phyloP scores from a whole-genome alignment of 164 flowering plant genomes.

The Dillenia turbinata region DNA sequence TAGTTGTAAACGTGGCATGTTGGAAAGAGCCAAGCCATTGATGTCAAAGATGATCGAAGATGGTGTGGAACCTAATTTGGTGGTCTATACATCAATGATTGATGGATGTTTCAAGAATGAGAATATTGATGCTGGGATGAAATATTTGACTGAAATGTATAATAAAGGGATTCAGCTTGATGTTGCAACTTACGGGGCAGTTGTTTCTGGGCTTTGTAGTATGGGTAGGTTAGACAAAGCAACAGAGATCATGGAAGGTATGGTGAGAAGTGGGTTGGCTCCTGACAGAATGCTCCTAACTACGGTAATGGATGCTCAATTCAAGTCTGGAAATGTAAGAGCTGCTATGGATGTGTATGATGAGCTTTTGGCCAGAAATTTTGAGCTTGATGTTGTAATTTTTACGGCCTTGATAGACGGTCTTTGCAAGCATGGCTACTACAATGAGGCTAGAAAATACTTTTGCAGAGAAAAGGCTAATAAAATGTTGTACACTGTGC shows the following conservation, averaged over 20 bases:
- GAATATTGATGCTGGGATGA: slow-evolving; percentile 22
- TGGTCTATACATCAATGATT: slow-evolving; percentile 31
- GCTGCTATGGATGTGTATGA: slow-evolving; percentile 22
- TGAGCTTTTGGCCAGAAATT: slow-evolving; percentile 21
- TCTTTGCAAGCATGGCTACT: slow-evolving; percentile 29
- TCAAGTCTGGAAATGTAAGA: slow-evolving; percentile 29
- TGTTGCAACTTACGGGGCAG: slow-evolving; percentile 29
- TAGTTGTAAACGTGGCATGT: slow-evolving; percentile 25
- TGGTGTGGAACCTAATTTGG: slow-evolving; percentile 25
- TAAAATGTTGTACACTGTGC: slow-evolving; percentile 26
- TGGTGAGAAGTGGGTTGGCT: slow-evolving; percentile 25
- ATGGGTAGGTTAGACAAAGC: slow-evolving; percentile 23
- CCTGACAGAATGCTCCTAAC: slow-evolving; percentile 30
- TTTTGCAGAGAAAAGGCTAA: slow-evolving; percentile 28
- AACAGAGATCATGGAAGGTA: slow-evolving; percentile 15
- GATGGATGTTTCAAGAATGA: slow-evolving; percentile 34
- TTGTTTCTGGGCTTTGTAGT: slow-evolving; percentile 31
- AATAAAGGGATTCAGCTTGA: slow-evolving; percentile 24
- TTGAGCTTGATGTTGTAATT: slow-evolving; percentile 32
- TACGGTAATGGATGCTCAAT: slow-evolving; percentile 29
- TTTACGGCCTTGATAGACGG: slow-evolving; percentile 31
- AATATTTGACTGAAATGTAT: slow-evolving; percentile 19
- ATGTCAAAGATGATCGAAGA: slow-evolving; percentile 22
- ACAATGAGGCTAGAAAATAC: slow-evolving; percentile 23
- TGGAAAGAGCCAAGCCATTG: slow-evolving; percentile 23